Conservation (phyloP, 2,329 filamentous ascomycete species). For the Penicillium brevicompactum region DNA sequence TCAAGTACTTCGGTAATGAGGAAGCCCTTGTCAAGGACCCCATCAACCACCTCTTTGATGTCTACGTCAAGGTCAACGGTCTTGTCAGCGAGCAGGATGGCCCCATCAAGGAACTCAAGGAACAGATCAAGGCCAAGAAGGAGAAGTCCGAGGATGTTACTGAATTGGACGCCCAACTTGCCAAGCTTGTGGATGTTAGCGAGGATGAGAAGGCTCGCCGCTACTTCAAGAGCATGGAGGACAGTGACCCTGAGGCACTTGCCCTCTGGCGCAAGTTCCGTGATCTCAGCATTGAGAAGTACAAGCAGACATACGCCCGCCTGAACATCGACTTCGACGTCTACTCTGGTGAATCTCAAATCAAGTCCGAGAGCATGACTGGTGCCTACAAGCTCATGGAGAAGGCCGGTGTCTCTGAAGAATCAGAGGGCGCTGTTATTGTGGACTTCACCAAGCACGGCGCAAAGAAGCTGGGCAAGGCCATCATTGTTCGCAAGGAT, state of each 20-base stretch:
- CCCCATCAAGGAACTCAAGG: constrained; percentile 57
- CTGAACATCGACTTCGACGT: constrained; percentile 67
- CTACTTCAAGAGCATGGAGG: constrained; percentile 70
- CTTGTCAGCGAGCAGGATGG: constrained; percentile 59
- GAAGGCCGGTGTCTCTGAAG: constrained; percentile 63
- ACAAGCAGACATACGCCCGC: constrained; percentile 64
- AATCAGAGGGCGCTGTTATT: constrained; percentile 66
- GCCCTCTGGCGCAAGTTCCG: constrained; percentile 66
- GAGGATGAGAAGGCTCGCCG: constrained; percentile 63
- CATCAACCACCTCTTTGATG: constrained; percentile 66
- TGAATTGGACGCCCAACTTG: constrained; percentile 52
- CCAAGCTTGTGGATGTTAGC: constrained; percentile 52
- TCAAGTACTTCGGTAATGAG: constrained; percentile 63
- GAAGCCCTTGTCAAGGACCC: constrained; percentile 62
- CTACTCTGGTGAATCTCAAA: constrained; percentile 70
- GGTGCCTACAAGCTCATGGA: constrained; percentile 61
- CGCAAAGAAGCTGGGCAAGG: constrained; percentile 67
- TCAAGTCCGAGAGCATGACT: constrained; percentile 64
- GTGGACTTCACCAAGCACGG: constrained; percentile 71
- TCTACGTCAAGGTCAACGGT: constrained; percentile 66
- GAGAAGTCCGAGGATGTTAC: constrained; percentile 52
- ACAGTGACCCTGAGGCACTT: constrained; percentile 61
- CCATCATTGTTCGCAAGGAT: constrained; percentile 67
- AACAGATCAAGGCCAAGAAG: constrained; percentile 50
- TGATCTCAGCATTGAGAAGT: constrained; percentile 65